Evolutionary conservation across 352 stramenopile species (phyloP).

Genomic region (Phytophthora ohioensis): DNA sequence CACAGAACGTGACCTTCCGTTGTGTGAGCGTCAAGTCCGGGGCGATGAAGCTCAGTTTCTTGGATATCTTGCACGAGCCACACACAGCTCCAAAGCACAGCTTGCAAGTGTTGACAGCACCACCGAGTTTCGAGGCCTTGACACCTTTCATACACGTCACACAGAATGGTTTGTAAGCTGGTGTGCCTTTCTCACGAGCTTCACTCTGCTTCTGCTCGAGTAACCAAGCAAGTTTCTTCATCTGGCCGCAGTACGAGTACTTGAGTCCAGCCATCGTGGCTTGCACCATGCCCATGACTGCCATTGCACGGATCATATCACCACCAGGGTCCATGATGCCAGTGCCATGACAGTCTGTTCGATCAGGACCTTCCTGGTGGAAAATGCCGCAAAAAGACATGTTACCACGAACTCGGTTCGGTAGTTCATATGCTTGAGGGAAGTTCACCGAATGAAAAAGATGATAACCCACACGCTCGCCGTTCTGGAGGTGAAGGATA

Average conservation of each 20-base stretch:
- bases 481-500: conserved; percentile 13
- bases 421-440: conserved; percentile 26
- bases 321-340: conserved; percentile 25
- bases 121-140: conserved; percentile 17
- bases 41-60: conserved; percentile 39
- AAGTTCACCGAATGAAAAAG: conserved; percentile 31
- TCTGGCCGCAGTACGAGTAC: conserved; percentile 43
- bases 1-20: conserved; percentile 42
- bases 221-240: conserved; percentile 46
- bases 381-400: conserved; percentile 50
- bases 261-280: conserved; percentile 33
- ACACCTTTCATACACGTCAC: conserved; percentile 26
- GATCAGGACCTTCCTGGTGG: conserved; percentile 20
- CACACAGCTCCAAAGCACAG: conserved; percentile 34
- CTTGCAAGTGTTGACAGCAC: conserved; percentile 24
- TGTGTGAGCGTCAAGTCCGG: conserved; percentile 26
- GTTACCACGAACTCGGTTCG: conserved; percentile 39
- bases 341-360: conserved; percentile 19
- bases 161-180: conserved; percentile 7
- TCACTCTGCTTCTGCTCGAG: conserved; percentile 29
- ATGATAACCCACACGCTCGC: conserved; percentile 31
- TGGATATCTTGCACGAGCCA: conserved; percentile 26
- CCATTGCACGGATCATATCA: conserved; percentile 24
- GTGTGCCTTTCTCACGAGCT: conserved; percentile 4
- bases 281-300: conserved; percentile 31